Evolutionary conservation across 2,329 filamentous ascomycete genomes (phyloP), one percentile per base, ranked within the genome.

Genomic region (Cercospora beticola): DNA sequence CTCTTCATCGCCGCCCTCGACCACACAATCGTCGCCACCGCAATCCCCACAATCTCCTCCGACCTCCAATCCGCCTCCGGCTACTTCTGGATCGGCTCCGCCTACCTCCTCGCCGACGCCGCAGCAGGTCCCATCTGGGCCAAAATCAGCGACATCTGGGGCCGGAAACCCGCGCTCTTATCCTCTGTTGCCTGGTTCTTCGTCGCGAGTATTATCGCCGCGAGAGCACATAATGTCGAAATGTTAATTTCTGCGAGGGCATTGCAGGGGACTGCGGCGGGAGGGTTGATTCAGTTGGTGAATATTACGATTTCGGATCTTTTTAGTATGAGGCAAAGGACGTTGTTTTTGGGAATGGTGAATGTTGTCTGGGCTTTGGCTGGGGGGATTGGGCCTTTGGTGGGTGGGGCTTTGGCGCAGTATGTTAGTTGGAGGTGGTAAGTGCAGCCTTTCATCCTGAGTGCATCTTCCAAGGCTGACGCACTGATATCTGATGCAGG

Each of bases 11-110:
- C 78, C 14, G 80, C 80, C 9, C 74, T 83, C 4, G 81, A 83
- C 57, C 73, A 86, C 62, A 90, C 88, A 16, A 88, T 89, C 72
- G 82, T 89, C 72, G 85, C 89, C 10, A 91, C 89, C 0, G 88
- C 89, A 5, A 83, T 91, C 5, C 89, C 90, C 0, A 88, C 87
- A 14, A 91, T 92, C 71, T 84, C 87, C 5, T 79, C 80, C 36
- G 83, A 90, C 68, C 86, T 94, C 69, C 76, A 88, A 56, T 91
- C 90, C 5, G 87, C 87, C 3, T 82, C 86, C 16, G 91, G 90
- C 26, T 94, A 93, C 79, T 94, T 93, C 14, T 94, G 91, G 92
- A 90, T 94, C 69, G 91, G 91, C 0, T 88, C 86, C 30, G 87
- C 91, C 0, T 94, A 91, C 77, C 82, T 93, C 3, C 86, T 94